Evolutionary conservation across 352 stramenopile genomes (phyloP).

Genomic region (Globisporangium polare): DNA sequence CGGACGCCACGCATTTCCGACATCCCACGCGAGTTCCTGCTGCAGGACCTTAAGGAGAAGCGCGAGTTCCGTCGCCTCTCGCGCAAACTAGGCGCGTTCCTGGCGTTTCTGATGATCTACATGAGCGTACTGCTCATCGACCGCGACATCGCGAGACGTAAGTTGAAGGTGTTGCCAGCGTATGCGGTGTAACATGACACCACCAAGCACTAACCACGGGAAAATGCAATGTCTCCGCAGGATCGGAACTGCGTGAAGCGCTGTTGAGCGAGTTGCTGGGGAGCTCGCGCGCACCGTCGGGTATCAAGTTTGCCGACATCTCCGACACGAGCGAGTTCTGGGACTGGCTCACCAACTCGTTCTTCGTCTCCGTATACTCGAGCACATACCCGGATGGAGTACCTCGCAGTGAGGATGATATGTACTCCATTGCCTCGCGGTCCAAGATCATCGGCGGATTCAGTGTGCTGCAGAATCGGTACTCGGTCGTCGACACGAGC

Average conservation of each 20-base stretch:
- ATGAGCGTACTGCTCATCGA: conserved; percentile 48
- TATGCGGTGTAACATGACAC: too few relatives aligned
- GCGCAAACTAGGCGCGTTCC: conserved; percentile 52
- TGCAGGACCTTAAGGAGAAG: conserved; percentile 59
- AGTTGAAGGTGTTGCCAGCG: not conserved
- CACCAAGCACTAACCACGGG: not conserved
- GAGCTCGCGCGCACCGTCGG: conserved; percentile 31
- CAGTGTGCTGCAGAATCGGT: conserved; percentile 48
- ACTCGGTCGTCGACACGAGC: conserved; percentile 43
- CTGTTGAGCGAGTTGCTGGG: conserved; percentile 45
- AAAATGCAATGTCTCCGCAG: not conserved
- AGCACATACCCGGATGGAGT: conserved; percentile 21
- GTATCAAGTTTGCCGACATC: conserved; percentile 38
- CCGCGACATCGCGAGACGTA: conserved; percentile 58
- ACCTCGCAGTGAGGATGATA: conserved; percentile 12
- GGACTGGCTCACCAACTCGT: conserved; percentile 57
- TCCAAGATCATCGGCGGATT: conserved; percentile 65
- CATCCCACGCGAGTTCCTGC: conserved; percentile 49
- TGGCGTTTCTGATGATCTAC: conserved; percentile 59
- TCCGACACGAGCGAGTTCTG: conserved; percentile 36
- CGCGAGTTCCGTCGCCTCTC: conserved; percentile 56
- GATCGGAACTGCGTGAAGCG: conserved; percentile 29
- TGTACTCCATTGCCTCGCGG: conserved; percentile 56
- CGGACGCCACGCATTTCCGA: not conserved
- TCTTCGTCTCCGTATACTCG: conserved; percentile 42